phyloP scores from a whole-genome alignment of 73 alveolate genomes.

The Paramecium tetraurelia region DNA sequence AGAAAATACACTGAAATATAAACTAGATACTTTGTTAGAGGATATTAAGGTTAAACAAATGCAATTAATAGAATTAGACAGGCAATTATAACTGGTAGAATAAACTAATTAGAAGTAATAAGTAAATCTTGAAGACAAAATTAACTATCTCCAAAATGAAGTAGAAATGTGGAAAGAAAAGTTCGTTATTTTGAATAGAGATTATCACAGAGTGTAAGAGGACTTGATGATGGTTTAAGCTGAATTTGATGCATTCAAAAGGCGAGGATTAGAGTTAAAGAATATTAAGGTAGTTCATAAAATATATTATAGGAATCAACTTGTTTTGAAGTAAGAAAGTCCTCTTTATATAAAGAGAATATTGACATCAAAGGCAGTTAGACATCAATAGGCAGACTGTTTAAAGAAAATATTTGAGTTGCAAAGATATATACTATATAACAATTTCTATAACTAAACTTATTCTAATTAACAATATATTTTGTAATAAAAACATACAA shows the following conservation, averaged over 20 bases:
- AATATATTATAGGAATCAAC: background rate
- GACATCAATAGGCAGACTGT: background rate
- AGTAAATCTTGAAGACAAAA: background rate
- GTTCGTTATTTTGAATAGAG: conserved; percentile 9
- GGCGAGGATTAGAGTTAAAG: background rate
- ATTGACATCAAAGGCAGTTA: background rate
- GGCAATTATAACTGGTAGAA: background rate
- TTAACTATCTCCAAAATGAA: background rate
- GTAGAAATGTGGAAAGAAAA: conserved; percentile 27
- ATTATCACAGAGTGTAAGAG: conserved; percentile 10
- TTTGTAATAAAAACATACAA: background rate
- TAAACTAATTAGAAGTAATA: background rate
- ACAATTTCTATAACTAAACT: background rate
- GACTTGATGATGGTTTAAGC: conserved; percentile 44
- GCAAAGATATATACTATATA: background rate
- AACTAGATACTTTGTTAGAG: background rate
- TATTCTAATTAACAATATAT: background rate
- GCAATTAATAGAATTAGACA: background rate
- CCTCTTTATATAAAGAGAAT: background rate
- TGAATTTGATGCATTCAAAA: conserved; percentile 16
- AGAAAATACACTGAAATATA: background rate
- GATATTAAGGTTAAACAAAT: background rate
- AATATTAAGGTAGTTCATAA: background rate
- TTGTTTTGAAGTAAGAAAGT: conserved; percentile 13
- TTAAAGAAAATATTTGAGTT: background rate